A percentile compares a stretch with the other conserved stretches of the same genome.
These are phyloP conservation scores for Wallacemonas rigidus DNA, from an alignment of 208 protist genomes.

Conservation along the genomic window DNA sequence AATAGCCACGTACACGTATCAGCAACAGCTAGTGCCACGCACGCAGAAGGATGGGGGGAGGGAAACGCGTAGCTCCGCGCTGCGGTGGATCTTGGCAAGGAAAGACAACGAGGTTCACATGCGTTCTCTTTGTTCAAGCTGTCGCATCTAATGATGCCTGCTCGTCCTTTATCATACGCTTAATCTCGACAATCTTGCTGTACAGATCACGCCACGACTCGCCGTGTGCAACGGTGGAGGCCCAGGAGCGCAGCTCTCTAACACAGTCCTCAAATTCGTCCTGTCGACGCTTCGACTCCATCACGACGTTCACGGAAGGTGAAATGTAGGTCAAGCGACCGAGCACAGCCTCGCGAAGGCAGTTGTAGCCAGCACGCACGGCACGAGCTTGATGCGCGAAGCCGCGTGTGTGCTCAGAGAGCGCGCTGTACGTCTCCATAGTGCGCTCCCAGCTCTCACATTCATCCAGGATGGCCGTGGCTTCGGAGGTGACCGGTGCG, in stretches of 20 bases:
- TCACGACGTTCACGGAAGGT: conserved; percentile 46
- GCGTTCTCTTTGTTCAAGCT: neutral
- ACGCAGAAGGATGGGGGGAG: no score
- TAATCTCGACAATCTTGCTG: conserved; percentile 70
- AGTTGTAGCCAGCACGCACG: conserved; percentile 64
- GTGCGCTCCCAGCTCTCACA: conserved; percentile 10
- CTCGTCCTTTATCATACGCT: conserved; percentile 67
- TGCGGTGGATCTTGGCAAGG: no score
- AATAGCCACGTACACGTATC: neutral
- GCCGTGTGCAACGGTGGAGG: conserved; percentile 51
- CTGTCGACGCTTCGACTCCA: conserved; percentile 68
- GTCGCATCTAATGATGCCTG: conserved; percentile 26
- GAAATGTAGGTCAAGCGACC: conserved; percentile 78
- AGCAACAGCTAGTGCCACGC: no score
- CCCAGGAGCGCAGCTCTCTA: conserved; percentile 78
- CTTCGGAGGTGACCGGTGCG: conserved; percentile 8
- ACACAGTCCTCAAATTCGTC: conserved; percentile 76
- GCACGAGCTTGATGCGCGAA: conserved; percentile 63
- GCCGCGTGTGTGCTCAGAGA: conserved; percentile 39
- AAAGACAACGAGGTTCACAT: no score
- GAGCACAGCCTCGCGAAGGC: conserved; percentile 71
- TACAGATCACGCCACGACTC: conserved; percentile 83
- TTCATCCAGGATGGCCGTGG: conserved; percentile 15
- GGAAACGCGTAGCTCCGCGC: no score
- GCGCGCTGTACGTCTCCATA: conserved; percentile 23